phyloP scores from a whole-genome alignment of 2,329 filamentous ascomycete genomes.

The Xylaria sp. region DNA sequence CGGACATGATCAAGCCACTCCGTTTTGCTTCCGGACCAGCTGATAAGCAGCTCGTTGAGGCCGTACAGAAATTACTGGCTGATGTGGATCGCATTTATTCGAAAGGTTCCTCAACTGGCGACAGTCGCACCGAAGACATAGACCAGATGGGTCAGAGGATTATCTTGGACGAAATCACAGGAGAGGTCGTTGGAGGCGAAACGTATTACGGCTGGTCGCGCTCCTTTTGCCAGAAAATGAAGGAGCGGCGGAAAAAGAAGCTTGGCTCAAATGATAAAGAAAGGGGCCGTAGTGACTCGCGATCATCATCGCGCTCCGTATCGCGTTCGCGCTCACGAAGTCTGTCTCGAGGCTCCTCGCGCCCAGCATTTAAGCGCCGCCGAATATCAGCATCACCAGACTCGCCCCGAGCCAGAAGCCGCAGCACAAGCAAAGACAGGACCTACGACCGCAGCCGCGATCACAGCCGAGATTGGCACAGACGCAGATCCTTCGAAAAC shows the following conservation, averaged over 20 bases:
- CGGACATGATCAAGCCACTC: conserved; percentile 64
- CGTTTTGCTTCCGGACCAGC: conserved; percentile 64
- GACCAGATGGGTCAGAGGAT: conserved; percentile 69
- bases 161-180: conserved; percentile 59
- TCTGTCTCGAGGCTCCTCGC: conserved; percentile 34
- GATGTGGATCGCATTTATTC: conserved; percentile 66
- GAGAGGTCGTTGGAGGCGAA: conserved; percentile 58
- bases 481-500: conserved; percentile 29
- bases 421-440: conserved; percentile 25
- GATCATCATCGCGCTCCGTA: conserved; percentile 35
- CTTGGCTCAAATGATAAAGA: conserved; percentile 20
- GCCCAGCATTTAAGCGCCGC: conserved; percentile 37
- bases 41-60: conserved; percentile 57
- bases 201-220: conserved; percentile 88
- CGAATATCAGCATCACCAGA: conserved; percentile 36
- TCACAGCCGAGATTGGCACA: conserved; percentile 28
- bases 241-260: conserved; percentile 43
- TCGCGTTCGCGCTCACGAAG: conserved; percentile 31
- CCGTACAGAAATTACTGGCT: conserved; percentile 64
- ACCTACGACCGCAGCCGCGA: conserved; percentile 26
- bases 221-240: conserved; percentile 77
- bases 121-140: conserved; percentile 54
- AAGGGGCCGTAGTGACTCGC: conserved; percentile 30
- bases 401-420: conserved; percentile 32
- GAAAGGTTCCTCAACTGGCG: conserved; percentile 40